A percentile compares a stretch with the other conserved stretches of the same genome.
Evolutionary conservation across 2,329 filamentous ascomycete species (phyloP).

Genomic region (Escovopsis sp.): DNA sequence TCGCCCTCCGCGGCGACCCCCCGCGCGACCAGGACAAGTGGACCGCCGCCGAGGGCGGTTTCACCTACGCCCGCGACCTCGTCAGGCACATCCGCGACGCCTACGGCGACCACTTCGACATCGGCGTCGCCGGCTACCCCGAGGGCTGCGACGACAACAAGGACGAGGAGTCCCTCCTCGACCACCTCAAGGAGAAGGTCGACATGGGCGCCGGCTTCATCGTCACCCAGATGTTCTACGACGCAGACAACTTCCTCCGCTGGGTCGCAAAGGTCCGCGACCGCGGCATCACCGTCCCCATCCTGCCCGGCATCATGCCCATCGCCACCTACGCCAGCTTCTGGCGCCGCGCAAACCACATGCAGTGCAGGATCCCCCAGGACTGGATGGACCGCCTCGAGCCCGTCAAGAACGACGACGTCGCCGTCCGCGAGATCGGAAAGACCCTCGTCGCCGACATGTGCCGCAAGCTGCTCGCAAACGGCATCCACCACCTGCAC

Average conservation of each 20-base stretch:
- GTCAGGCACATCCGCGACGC: conserved; percentile 67
- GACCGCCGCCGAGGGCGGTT: conserved; percentile 74
- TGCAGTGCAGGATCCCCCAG: conserved; percentile 69
- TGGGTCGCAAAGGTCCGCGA: conserved; percentile 83
- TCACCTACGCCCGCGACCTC: conserved; percentile 84
- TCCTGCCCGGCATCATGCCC: conserved; percentile 72
- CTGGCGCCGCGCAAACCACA: conserved; percentile 77
- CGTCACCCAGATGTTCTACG: conserved; percentile 99
- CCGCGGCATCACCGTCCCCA: conserved; percentile 69
- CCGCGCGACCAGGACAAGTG: conserved; percentile 89
- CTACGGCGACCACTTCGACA: conserved; percentile 71
- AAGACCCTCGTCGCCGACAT: conserved; percentile 77
- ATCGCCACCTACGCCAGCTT: conserved; percentile 95
- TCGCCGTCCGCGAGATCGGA: conserved; percentile 78
- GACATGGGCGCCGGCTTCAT: conserved; percentile 89
- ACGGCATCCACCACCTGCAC: conserved; percentile 77
- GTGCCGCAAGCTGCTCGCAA: conserved; percentile 72
- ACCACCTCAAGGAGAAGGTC: conserved; percentile 93
- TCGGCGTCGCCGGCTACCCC: conserved; percentile 91
- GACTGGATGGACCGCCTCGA: conserved; percentile 73
- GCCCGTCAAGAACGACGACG: conserved; percentile 92
- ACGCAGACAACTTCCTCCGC: conserved; percentile 82
- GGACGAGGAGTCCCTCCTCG: conserved; percentile 69
- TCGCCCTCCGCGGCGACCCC: conserved; percentile 85
- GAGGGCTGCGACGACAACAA: conserved; percentile 91